These are phyloP conservation scores for Chalciporus piperatus DNA, from an alignment of 768 basidiomycete genomes.

Conservation along the genomic window DNA sequence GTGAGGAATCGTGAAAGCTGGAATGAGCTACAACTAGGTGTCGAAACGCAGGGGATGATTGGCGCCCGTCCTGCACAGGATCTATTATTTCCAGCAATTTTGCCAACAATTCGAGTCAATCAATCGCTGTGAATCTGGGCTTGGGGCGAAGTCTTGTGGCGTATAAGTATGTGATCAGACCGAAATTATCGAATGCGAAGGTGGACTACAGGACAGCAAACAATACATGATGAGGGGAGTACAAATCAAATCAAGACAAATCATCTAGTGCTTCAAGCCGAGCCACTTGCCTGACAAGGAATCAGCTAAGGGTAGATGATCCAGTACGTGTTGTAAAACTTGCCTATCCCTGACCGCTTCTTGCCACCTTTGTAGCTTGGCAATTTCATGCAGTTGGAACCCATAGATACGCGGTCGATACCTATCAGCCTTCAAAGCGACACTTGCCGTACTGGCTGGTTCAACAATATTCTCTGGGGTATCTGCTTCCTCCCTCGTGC, in stretches of 20 bases:
- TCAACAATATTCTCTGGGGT: conserved; percentile 58
- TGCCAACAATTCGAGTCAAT: too few relatives aligned
- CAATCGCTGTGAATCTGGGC: too few relatives aligned
- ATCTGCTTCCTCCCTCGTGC: conserved; percentile 54
- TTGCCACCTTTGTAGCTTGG: conserved; percentile 94
- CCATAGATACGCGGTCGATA: conserved; percentile 95
- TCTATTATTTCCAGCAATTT: background rate
- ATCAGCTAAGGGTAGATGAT: conserved; percentile 3
- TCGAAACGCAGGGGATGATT: background rate
- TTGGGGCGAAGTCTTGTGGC: too few relatives aligned
- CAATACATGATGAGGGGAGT: conserved; percentile 1
- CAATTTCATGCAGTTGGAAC: conserved; percentile 92
- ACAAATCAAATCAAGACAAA: conserved; percentile 19
- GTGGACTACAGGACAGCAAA: conserved; percentile 8
- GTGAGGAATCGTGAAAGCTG: conserved; percentile 1
- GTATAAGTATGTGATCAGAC: background rate
- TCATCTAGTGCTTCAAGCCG: conserved; percentile 49
- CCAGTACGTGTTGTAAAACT: conserved; percentile 1
- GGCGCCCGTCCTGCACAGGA: background rate
- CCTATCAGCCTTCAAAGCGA: conserved; percentile 86
- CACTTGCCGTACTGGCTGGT: conserved; percentile 71
- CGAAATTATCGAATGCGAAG: background rate
- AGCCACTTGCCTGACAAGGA: conserved; percentile 40
- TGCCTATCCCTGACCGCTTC: conserved; percentile 87
- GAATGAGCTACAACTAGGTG: background rate